A percentile compares a stretch with the other conserved stretches of the same genome.
Evolutionary conservation across 2,329 filamentous ascomycete species (phyloP).

Genomic region (Thyridium curvatum): DNA sequence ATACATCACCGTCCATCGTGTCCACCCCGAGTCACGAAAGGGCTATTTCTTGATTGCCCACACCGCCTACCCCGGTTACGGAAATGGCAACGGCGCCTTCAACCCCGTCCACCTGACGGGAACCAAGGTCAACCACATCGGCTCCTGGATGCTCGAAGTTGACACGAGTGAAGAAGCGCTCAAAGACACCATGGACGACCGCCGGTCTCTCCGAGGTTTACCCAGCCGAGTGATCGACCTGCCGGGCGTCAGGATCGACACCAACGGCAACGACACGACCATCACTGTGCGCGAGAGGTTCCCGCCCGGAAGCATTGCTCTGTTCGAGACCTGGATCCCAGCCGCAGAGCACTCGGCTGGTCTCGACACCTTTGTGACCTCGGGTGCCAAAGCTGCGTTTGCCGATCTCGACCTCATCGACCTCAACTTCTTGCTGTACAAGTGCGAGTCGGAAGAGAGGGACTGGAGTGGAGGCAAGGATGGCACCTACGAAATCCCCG

Average conservation of each 20-base stretch:
- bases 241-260: constrained; percentile 66
- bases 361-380: constrained; percentile 80
- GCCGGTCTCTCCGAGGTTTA: constrained; percentile 69
- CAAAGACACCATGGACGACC: constrained; percentile 59
- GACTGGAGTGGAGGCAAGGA: constrained; percentile 74
- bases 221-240: constrained; percentile 74
- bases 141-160: constrained; percentile 88
- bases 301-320: constrained; percentile 85
- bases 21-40: constrained; percentile 86
- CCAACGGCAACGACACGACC: constrained; percentile 65
- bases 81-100: constrained; percentile 75
- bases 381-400: constrained; percentile 75
- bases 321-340: constrained; percentile 96
- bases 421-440: constrained; percentile 86
- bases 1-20: constrained; percentile 92
- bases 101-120: constrained; percentile 74
- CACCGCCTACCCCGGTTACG: constrained; percentile 88
- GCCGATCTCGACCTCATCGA: constrained; percentile 68
- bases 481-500: constrained; percentile 84
- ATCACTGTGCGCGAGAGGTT: constrained; percentile 80
- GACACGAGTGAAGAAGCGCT: constrained; percentile 68
- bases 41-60: constrained; percentile 95
- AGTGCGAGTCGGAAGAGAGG: constrained; percentile 81
- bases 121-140: constrained; percentile 78
- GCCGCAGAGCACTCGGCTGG: constrained; percentile 76